These are phyloP conservation scores for Penicillium sp. DNA, from an alignment of 2,329 filamentous ascomycete species.

Conservation along the genomic window DNA sequence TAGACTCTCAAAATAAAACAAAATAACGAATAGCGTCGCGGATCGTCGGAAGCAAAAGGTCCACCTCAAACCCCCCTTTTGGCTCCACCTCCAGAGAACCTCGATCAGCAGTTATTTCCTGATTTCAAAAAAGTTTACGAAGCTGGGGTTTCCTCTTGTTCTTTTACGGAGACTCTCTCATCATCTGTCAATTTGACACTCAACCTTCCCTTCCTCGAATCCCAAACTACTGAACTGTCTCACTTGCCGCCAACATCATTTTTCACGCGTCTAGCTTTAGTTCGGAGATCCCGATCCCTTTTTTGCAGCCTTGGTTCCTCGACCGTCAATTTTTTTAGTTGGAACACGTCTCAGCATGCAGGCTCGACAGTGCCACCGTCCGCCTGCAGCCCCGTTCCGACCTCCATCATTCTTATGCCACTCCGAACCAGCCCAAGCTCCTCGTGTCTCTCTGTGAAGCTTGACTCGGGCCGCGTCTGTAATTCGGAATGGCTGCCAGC, in stretches of 20 bases:
- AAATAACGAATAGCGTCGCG: constrained; percentile 10
- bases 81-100: constrained; percentile 15
- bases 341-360: constrained; percentile 36
- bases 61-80: constrained; percentile 14
- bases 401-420: constrained; percentile 27
- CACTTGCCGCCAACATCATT: constrained; percentile 6
- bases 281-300: not conserved
- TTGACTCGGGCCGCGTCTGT: constrained; percentile 11
- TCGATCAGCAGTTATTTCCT: constrained; percentile 13
- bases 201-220: not conserved
- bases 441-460: constrained; percentile 19
- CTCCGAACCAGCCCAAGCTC: constrained; percentile 12
- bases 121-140: not conserved
- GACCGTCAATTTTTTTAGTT: constrained; percentile 15
- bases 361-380: constrained; percentile 29
- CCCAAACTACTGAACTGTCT: not conserved
- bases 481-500: constrained; percentile 31
- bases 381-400: constrained; percentile 26
- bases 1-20: not conserved
- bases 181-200: not conserved
- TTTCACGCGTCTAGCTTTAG: not conserved
- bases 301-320: constrained; percentile 1
- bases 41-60: constrained; percentile 9
- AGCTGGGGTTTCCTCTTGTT: not conserved
- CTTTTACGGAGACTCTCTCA: constrained; percentile 1